A percentile compares a stretch with the other conserved stretches of the same genome.
These are phyloP conservation scores for Solanum hybrid DNA, from an alignment of 305 asterid genomes.

Conservation along the genomic window DNA sequence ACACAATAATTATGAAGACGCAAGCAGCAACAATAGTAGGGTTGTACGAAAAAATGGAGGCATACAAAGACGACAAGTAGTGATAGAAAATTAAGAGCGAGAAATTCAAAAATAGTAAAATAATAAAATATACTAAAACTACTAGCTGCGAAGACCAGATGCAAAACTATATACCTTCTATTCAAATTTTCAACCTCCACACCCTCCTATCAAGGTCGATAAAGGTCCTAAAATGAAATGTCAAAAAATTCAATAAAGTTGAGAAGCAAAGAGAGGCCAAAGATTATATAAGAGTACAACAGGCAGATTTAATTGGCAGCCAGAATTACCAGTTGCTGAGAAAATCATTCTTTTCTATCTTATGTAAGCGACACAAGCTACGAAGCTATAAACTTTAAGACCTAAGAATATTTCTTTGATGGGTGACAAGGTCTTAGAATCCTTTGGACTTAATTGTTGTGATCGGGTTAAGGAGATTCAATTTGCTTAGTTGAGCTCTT, in stretches of 20 bases:
- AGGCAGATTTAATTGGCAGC: background rate
- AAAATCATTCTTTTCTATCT: background rate
- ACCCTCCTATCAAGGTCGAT: background rate
- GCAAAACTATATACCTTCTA: background rate
- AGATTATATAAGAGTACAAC: background rate
- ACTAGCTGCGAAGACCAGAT: background rate
- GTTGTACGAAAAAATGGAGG: background rate
- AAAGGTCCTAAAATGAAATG: background rate
- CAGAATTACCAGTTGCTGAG: background rate
- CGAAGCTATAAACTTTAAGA: background rate
- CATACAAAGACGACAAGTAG: background rate
- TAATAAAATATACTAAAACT: background rate
- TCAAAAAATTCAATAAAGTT: background rate
- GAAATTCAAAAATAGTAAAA: background rate
- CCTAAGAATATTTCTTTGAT: background rate
- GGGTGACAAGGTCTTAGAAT: background rate
- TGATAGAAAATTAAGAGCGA: background rate
- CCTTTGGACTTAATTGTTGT: background rate
- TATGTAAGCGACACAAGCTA: background rate
- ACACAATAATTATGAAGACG: background rate
- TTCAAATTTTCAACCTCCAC: background rate
- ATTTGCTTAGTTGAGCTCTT: background rate
- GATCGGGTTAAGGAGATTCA: background rate
- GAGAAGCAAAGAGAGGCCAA: background rate
- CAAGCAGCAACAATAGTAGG: background rate